A percentile compares a stretch with the other conserved stretches of the same genome.
These are phyloP conservation scores for Serendipita sp. DNA, from an alignment of 768 basidiomycete species.

Conservation along the genomic window DNA sequence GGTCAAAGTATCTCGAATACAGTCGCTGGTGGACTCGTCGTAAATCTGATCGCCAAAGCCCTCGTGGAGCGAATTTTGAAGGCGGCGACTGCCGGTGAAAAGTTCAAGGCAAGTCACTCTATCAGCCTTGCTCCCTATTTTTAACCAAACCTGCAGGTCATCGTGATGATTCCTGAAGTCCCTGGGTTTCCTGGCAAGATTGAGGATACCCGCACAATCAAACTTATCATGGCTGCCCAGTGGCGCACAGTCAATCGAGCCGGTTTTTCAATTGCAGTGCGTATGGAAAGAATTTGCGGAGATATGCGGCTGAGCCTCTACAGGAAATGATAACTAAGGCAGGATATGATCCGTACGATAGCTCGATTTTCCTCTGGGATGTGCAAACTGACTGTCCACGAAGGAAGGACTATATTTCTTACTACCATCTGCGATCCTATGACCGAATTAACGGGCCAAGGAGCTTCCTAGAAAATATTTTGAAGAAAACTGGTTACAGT, in stretches of 20 bases:
- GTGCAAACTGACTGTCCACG: not conserved
- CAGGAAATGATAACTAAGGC: constrained; percentile 64
- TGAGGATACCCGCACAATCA: constrained; percentile 41
- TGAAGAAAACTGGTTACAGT: constrained; percentile 52
- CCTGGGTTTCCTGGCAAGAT: constrained; percentile 82
- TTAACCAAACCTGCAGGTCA: constrained; percentile 33
- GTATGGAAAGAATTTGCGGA: not conserved
- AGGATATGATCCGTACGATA: constrained; percentile 61
- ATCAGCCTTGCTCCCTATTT: too few species aligned
- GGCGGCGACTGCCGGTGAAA: constrained; percentile 50
- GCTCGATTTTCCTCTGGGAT: not conserved
- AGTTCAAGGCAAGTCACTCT: constrained; percentile 49
- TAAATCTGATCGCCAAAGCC: constrained; percentile 71
- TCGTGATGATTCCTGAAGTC: constrained; percentile 81
- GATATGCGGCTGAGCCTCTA: not conserved
- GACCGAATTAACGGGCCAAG: constrained; percentile 75
- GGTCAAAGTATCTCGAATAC: constrained; percentile 58
- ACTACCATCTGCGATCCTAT: constrained; percentile 85
- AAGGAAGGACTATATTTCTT: constrained; percentile 67
- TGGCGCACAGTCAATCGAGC: constrained; percentile 71
- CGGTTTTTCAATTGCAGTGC: constrained; percentile 43
- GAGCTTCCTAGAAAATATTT: constrained; percentile 48
- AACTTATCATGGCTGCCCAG: constrained; percentile 77
- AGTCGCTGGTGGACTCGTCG: constrained; percentile 41
- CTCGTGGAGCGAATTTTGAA: constrained; percentile 68